Conservation (phyloP, 306 rosid genomes). For the Lathyrus sativus region DNA sequence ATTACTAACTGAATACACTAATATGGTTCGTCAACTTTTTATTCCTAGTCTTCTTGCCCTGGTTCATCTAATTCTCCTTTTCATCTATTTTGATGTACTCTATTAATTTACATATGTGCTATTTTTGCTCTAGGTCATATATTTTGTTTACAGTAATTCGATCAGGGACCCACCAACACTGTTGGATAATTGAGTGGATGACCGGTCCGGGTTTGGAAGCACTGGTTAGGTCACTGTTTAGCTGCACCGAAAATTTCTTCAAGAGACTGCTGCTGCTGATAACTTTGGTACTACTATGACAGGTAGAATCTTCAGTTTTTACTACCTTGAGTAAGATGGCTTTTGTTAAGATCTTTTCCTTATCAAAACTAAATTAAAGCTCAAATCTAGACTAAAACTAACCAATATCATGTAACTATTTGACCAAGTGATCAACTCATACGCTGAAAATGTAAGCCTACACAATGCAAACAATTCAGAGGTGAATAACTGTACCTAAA, state of each 20-base stretch:
- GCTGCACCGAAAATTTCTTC: not conserved
- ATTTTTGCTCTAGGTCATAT: constrained; percentile 4
- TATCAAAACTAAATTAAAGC: constrained; percentile 12
- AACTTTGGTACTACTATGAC: not conserved
- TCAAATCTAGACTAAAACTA: constrained; percentile 25
- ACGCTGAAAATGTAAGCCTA: constrained; percentile 15
- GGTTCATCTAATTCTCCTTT: not conserved
- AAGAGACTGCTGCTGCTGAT: not conserved
- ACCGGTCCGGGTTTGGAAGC: not conserved
- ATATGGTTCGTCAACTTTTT: not conserved
- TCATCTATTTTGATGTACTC: constrained; percentile 16
- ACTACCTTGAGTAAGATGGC: constrained; percentile 22
- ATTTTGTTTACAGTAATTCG: constrained; percentile 8
- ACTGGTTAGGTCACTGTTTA: not conserved
- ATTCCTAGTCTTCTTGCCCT: constrained; percentile 2
- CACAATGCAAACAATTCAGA: constrained; percentile 19
- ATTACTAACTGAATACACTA: not conserved
- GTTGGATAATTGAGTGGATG: not conserved
- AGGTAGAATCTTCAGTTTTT: constrained; percentile 3
- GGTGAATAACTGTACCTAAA: constrained; percentile 61
- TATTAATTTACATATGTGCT: not conserved
- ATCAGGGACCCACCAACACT: not conserved
- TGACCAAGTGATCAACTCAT: constrained; percentile 4
- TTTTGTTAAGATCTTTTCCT: constrained; percentile 4
- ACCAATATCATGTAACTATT: constrained; percentile 18